Percentiles rank a stretch among this genome's conserved stretches.
phyloP scores from a whole-genome alignment of 2,329 filamentous ascomycete species.

The Colletotrichum somersetense region DNA sequence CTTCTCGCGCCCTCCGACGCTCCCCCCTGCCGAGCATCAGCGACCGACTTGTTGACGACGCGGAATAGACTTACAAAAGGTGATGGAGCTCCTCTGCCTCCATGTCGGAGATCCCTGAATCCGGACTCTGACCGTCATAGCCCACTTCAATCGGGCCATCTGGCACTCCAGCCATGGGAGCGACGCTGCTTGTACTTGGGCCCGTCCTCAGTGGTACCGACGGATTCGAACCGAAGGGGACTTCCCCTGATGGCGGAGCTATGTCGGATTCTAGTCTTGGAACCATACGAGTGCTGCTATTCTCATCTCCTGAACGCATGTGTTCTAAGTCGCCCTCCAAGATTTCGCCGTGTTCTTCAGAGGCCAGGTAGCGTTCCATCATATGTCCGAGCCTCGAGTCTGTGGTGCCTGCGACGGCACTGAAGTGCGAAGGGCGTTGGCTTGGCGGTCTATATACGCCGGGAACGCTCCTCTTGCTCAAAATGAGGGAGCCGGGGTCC shows the following conservation, averaged over 20 bases:
- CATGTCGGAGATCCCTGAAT: conserved; percentile 27
- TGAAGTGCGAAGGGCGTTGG: neutral
- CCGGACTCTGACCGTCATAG: neutral
- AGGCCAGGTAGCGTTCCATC: conserved; percentile 25
- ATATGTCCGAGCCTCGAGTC: neutral
- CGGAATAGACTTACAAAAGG: neutral
- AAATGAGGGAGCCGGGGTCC: neutral
- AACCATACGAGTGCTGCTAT: too few species aligned
- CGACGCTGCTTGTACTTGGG: neutral
- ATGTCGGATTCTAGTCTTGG: neutral
- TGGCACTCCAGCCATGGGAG: neutral
- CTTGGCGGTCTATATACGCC: neutral
- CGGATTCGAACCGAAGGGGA: neutral
- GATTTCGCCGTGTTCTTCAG: neutral
- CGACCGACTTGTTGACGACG: neutral
- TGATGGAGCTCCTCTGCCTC: conserved; percentile 20
- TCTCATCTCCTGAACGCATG: neutral
- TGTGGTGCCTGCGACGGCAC: neutral
- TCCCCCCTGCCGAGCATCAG: conserved; percentile 16
- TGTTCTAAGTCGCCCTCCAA: neutral
- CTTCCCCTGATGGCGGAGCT: neutral
- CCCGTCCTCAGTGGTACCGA: neutral
- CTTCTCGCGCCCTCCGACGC: conserved; percentile 17
- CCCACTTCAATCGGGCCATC: conserved; percentile 21
- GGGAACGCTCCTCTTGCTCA: conserved; percentile 1